phyloP scores from a whole-genome alignment of 352 stramenopile genomes.

The Phytopythium aichiense region DNA sequence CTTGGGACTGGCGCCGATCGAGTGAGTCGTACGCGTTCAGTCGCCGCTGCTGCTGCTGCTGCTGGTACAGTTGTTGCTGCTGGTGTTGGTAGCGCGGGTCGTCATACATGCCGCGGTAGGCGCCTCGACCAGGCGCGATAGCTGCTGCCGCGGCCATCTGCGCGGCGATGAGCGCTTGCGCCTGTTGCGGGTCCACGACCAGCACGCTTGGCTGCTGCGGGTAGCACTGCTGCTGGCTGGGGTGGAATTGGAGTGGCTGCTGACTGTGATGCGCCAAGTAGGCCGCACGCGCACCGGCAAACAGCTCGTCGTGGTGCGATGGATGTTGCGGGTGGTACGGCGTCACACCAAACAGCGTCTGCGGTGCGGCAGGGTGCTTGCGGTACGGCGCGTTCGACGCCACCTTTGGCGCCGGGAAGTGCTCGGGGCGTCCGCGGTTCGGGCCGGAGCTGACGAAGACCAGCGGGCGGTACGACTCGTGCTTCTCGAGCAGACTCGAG shows the following conservation, averaged over 20 bases:
- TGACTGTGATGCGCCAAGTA: slow-evolving; percentile 7
- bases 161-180: slow-evolving; percentile 13
- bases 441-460: slow-evolving; percentile 84
- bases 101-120: slow-evolving; percentile 4
- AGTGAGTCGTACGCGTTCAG: slow-evolving; percentile 2
- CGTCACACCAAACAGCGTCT: neutral
- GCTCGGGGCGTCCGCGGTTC: slow-evolving; percentile 62
- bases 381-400: slow-evolving; percentile 23
- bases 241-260: slow-evolving; percentile 6
- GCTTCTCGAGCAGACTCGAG: slow-evolving; percentile 92
- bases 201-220: slow-evolving; percentile 18
- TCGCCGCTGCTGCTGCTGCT: slow-evolving; percentile 24
- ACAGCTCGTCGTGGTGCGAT: slow-evolving; percentile 2
- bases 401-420: slow-evolving; percentile 64
- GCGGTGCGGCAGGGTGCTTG: slow-evolving; percentile 18
- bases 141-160: slow-evolving; percentile 2
- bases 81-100: slow-evolving; percentile 12
- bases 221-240: slow-evolving; percentile 13
- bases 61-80: slow-evolving; percentile 13
- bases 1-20: neutral
- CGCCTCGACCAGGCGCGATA: slow-evolving; percentile 5
- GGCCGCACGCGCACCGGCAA: neutral
- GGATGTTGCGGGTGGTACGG: slow-evolving; percentile 4
- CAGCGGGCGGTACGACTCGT: slow-evolving; percentile 90
- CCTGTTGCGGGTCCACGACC: slow-evolving; percentile 14